Evolutionary conservation across 192 early-diverging fungal species (phyloP).

Genomic region (Endogone sp.): DNA sequence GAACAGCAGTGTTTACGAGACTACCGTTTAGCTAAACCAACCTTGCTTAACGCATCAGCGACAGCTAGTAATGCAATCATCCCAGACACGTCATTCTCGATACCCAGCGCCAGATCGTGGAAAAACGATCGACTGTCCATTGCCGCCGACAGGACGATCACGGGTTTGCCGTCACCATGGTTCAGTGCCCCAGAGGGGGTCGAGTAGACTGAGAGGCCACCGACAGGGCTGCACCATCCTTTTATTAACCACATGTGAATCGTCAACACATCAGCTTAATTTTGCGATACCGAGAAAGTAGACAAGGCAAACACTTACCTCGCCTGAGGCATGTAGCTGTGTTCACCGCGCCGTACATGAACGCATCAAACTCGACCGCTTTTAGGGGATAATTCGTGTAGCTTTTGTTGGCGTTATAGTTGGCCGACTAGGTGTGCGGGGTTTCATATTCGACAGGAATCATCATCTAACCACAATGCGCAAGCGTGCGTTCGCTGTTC

Average conservation of each 20-base stretch:
- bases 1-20: neutral
- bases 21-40: slow-evolving; percentile 17
- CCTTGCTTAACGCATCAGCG: slow-evolving; percentile 67
- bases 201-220: slow-evolving; percentile 64
- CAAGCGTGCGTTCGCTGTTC: neutral
- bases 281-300: neutral
- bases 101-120: slow-evolving; percentile 56
- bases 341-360: slow-evolving; percentile 70
- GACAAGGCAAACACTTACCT: slow-evolving; percentile 30
- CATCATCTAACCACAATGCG: neutral
- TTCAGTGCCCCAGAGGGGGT: slow-evolving; percentile 54
- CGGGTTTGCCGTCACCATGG: slow-evolving; percentile 54
- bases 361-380: slow-evolving; percentile 63
- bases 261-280: slow-evolving; percentile 5
- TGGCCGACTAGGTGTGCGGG: slow-evolving; percentile 30
- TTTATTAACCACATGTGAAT: neutral
- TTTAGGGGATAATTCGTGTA: slow-evolving; percentile 65
- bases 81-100: slow-evolving; percentile 52
- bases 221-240: slow-evolving; percentile 66
- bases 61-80: slow-evolving; percentile 61
- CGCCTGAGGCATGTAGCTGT: slow-evolving; percentile 63
- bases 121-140: slow-evolving; percentile 66
- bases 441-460: neutral
- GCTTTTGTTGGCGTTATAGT: slow-evolving; percentile 33
- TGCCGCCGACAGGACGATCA: slow-evolving; percentile 61